Conservation (phyloP, 169 alveolate species). For the Amoebophrya sp. region DNA sequence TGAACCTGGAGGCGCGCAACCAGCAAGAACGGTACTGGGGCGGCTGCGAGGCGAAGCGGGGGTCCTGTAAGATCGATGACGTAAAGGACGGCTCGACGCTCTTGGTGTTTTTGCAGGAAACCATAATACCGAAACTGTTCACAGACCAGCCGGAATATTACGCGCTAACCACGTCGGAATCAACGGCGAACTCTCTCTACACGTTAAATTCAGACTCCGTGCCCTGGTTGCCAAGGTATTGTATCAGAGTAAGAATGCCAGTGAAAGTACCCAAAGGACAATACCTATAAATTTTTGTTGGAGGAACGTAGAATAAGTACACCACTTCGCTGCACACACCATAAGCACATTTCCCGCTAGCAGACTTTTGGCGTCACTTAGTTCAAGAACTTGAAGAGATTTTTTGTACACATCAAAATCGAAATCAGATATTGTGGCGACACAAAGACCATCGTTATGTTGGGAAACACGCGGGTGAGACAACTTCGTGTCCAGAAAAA, state of each 20-base stretch:
- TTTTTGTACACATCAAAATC: too few relatives aligned
- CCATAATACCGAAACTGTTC: constrained; percentile 15
- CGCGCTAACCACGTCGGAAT: neutral
- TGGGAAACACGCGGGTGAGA: neutral
- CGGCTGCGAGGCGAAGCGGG: neutral
- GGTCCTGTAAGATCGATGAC: neutral
- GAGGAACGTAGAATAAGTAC: too few relatives aligned
- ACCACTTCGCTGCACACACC: too few relatives aligned
- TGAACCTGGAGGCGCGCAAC: neutral
- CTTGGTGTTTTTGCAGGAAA: neutral
- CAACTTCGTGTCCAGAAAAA: neutral
- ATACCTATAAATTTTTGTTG: too few relatives aligned
- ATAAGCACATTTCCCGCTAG: too few relatives aligned
- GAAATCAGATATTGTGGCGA: neutral
- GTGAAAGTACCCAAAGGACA: too few relatives aligned
- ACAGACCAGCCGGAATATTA: neutral
- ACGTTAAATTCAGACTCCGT: neutral
- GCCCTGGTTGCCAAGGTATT: constrained; percentile 1
- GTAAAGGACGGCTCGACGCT: neutral
- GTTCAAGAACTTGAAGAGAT: too few relatives aligned
- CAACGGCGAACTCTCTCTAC: neutral
- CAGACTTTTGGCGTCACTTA: too few relatives aligned
- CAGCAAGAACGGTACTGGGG: constrained; percentile 23
- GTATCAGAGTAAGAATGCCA: too few relatives aligned
- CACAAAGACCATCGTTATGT: neutral